phyloP scores from a whole-genome alignment of 148 eudicot genomes.

The Fagopyrum esculentum region DNA sequence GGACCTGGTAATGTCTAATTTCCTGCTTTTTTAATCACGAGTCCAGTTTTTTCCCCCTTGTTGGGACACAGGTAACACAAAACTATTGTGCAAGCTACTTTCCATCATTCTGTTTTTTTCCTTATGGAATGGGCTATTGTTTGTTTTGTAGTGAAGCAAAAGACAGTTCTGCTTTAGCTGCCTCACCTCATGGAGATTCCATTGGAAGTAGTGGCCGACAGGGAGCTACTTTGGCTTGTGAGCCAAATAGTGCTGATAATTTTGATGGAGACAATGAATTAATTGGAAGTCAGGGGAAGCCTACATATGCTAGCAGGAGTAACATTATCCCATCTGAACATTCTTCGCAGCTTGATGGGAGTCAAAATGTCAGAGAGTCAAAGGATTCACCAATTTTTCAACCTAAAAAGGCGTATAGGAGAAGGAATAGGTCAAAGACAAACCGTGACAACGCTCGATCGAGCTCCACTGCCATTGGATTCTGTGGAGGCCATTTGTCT shows the following conservation, averaged over 20 bases:
- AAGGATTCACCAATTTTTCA: constrained; percentile 56
- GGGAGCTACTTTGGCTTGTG: constrained; percentile 49
- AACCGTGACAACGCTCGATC: constrained; percentile 70
- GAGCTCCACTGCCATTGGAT: constrained; percentile 43
- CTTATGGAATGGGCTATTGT: constrained; percentile 1
- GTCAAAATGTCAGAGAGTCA: constrained; percentile 39
- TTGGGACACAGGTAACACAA: neutral
- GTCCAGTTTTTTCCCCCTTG: neutral
- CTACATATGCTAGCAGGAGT: constrained; percentile 31
- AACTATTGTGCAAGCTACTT: neutral
- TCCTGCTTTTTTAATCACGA: neutral
- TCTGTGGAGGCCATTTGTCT: constrained; percentile 43
- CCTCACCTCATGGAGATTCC: constrained; percentile 89
- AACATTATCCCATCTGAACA: constrained; percentile 47
- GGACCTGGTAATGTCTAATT: constrained; percentile 44
- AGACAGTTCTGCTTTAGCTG: constrained; percentile 76
- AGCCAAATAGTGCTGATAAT: constrained; percentile 92
- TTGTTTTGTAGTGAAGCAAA: constrained; percentile 67
- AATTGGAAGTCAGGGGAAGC: constrained; percentile 41
- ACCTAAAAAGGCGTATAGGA: constrained; percentile 72
- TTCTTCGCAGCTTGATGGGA: constrained; percentile 47
- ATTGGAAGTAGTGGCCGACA: constrained; percentile 87
- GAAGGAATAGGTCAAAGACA: constrained; percentile 62
- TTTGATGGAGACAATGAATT: constrained; percentile 68
- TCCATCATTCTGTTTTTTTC: neutral